Evolutionary conservation across 257 asterid species (phyloP), one percentile per base, ranked within the genome.

Genomic region (Salvia splendens): DNA sequence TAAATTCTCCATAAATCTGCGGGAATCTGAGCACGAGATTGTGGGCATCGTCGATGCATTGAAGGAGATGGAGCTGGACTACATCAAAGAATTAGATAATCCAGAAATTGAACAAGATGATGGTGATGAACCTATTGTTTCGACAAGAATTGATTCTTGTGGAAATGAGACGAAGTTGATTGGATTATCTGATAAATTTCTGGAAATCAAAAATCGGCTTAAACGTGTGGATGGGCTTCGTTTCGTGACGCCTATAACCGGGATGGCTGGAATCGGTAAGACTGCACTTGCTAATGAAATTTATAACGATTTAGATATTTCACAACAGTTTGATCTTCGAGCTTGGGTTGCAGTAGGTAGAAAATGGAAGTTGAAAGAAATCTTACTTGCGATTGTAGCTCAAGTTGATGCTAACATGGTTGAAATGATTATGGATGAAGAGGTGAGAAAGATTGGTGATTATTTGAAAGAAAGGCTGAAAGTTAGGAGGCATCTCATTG

Each of bases 401-500:
- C 69, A 64, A 49, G 9, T 48, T 14, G 24, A 64, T 48, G 10
- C 15, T 16, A 35, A 48, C 17, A 33, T 15, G 30, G 36, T 16
- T 10, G 14, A 15, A 35, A 30, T n/a, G 12, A 2, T 4, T 6
- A 65, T 36, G 47, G 12, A 35, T 15, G 47, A 65, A 14, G 70
- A 30, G 35, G 61, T n/a, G 3, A 16, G 32, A 10, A 14, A n/a
- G 3, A 0, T 64, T 12, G 68, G 42, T 46, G 15, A 64, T 14
- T 46, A 32, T 30, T 64, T 82, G 12, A 30, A 63, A 38, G 50
- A 32, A 64, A 32, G 14, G 4, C 40, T 81, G 11, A 46, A 49
- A 12, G 71, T 74, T 0, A 58, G 38, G 64, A 36, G 12, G 4
- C 7, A 38, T 36, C 64, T 81, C 36, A 76, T 79, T 24, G 65